Base-by-base conservation (phyloP, 306 rosid species). In the Lagenaria siceraria region DNA sequence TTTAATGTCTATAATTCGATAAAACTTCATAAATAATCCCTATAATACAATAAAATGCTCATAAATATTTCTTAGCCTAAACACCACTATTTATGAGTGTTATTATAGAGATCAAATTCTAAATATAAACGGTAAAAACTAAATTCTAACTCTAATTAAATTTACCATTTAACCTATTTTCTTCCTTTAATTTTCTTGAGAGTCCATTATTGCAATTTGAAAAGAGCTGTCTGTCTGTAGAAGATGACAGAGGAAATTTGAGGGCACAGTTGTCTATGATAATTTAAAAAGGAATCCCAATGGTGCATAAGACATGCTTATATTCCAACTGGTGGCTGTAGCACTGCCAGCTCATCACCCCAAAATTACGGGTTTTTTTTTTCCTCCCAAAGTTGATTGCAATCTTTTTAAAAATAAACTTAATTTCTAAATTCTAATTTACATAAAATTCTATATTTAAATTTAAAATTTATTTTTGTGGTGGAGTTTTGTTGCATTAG, bases 281-380 rank as follows among this genome's bases (percentile, higher is more conserved):
- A n/a, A 19, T 19, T 68, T 40, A 6, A 22, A 42, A 40, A 68
- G 43, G 31, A 14, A 22, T 42, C 10, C n/a, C 17, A 42, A 68
- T 68, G n/a, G 74, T 68, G 74, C 74, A 22, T 13, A 38, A 38
- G 74, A 68, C 74, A 68, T 68, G 74, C 27, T 29, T 42, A 22
- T 22, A 68, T 68, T 42, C 54, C 54, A 19, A 42, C 54, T 42
- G 54, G 54, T 43, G 53, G 33, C 53, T 22, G 5, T 42, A 42
- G 2, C 35, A 22, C 21, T 42, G 54, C 33, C 54, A 68, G 35
- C 35, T 36, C 73, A 65, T n/a, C 25, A 40, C 19, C 5, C 54
- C 10, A 25, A 40, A 66, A 4, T 38, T 42, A 68, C 27, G 53
- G 43, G 12, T 3, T 68, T 6, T 27, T 60, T 38, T n/a, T 36